phyloP scores from a whole-genome alignment of 1,139 yeast species.

The Pichia sp. region DNA sequence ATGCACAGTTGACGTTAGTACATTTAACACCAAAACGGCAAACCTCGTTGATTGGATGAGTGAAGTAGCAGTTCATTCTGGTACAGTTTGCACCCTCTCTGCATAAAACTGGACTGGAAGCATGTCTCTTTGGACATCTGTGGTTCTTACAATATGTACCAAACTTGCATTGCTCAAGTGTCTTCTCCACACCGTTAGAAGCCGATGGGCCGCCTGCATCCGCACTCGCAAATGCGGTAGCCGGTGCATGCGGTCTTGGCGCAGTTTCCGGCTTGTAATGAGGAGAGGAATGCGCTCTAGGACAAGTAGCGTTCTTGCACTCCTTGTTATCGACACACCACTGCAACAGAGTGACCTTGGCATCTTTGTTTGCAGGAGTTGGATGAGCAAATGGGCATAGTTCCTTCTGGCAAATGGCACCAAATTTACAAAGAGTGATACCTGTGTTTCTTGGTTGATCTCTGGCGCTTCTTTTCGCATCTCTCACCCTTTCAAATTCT shows the following conservation, averaged over 20 bases:
- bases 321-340: slow-evolving; percentile 72
- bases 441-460: slow-evolving; percentile 29
- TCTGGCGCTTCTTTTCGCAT: slow-evolving; percentile 31
- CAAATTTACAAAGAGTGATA: slow-evolving; percentile 66
- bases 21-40: slow-evolving; percentile 79
- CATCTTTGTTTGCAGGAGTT: slow-evolving; percentile 72
- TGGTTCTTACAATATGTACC: slow-evolving; percentile 69
- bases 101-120: slow-evolving; percentile 63
- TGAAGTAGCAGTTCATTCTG: slow-evolving; percentile 72
- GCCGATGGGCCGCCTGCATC: neutral
- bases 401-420: slow-evolving; percentile 65
- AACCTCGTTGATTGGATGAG: slow-evolving; percentile 71
- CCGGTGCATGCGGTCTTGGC: neutral
- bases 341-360: slow-evolving; percentile 57
- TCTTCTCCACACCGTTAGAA: slow-evolving; percentile 28
- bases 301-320: slow-evolving; percentile 57
- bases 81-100: slow-evolving; percentile 75
- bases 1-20: slow-evolving; percentile 61
- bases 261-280: slow-evolving; percentile 29
- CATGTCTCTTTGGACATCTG: slow-evolving; percentile 80
- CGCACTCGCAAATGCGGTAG: neutral
- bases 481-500: slow-evolving; percentile 52
- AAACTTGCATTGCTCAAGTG: slow-evolving; percentile 76
- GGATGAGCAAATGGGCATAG: slow-evolving; percentile 88
- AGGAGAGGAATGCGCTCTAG: slow-evolving; percentile 78